phyloP scores from a whole-genome alignment of 306 rosid species.

The Castanea sativa region DNA sequence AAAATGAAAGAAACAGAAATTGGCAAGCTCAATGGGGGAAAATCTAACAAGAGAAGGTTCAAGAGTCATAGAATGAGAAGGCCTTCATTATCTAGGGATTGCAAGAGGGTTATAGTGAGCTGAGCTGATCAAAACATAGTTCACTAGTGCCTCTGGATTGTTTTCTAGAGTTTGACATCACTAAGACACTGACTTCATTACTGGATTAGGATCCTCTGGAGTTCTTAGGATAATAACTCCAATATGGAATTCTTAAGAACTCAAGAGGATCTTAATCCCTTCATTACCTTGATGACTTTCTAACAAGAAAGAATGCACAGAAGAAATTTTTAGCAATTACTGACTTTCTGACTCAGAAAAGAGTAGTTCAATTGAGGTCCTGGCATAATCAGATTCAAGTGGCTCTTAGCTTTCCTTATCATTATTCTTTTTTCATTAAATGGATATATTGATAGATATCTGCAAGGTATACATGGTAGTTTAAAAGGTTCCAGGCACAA shows the following conservation, averaged over 20 bases:
- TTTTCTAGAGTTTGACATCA: background rate
- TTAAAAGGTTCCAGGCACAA: background rate
- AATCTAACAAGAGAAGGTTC: background rate
- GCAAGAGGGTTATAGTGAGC: background rate
- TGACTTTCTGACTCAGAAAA: too few species aligned
- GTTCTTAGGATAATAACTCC: too few species aligned
- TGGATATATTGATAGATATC: too few species aligned
- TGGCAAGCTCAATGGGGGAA: constrained; percentile 13
- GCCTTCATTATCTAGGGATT: background rate
- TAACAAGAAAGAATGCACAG: background rate
- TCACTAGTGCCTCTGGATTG: background rate
- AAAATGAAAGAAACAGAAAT: background rate
- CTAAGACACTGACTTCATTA: background rate
- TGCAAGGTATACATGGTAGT: background rate
- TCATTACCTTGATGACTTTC: background rate
- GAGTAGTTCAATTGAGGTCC: too few species aligned
- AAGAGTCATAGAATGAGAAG: constrained; percentile 4
- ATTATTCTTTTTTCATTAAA: too few species aligned
- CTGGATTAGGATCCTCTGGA: too few species aligned
- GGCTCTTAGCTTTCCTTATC: too few species aligned
- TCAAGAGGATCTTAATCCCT: too few species aligned
- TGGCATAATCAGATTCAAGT: too few species aligned
- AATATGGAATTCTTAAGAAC: too few species aligned
- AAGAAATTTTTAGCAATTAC: too few species aligned
- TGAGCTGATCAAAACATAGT: constrained; percentile 1